Evolutionary conservation across 192 early-diverging fungal species (phyloP).

Genomic region (Coemansia aciculifera): DNA sequence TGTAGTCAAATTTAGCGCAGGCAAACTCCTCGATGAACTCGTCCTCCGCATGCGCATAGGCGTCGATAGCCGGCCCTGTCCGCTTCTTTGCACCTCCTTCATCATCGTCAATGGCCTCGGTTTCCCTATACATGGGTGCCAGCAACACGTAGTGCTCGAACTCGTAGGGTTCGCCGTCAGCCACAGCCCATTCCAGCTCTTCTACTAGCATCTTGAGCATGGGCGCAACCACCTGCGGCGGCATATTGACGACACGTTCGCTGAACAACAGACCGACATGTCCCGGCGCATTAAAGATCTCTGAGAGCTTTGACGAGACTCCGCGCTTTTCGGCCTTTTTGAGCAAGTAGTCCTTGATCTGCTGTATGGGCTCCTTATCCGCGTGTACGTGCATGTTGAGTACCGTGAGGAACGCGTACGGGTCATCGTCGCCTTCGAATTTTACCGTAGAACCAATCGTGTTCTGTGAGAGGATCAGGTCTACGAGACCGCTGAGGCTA

Average conservation of each 20-base stretch:
- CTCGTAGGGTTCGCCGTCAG: slow-evolving; percentile 69
- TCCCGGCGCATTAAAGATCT: slow-evolving; percentile 35
- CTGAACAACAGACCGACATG: slow-evolving; percentile 72
- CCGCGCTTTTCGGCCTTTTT: slow-evolving; percentile 56
- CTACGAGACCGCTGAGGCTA: slow-evolving; percentile 72
- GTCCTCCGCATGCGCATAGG: slow-evolving; percentile 91
- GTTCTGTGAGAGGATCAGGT: slow-evolving; percentile 75
- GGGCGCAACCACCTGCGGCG: slow-evolving; percentile 84
- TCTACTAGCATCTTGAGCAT: slow-evolving; percentile 89
- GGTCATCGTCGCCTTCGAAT: slow-evolving; percentile 75
- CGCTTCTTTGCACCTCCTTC: slow-evolving; percentile 60
- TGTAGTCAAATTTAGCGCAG: slow-evolving; percentile 75
- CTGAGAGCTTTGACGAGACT: slow-evolving; percentile 17
- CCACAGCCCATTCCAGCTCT: slow-evolving; percentile 74
- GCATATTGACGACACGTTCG: slow-evolving; percentile 96
- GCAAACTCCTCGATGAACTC: slow-evolving; percentile 84
- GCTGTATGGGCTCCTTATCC: slow-evolving; percentile 54
- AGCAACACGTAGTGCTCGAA: slow-evolving; percentile 83
- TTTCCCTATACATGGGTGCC: slow-evolving; percentile 79
- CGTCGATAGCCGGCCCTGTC: slow-evolving; percentile 10
- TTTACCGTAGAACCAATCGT: slow-evolving; percentile 88
- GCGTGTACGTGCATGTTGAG: slow-evolving; percentile 69
- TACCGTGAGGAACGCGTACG: slow-evolving; percentile 83
- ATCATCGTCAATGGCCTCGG: slow-evolving; percentile 55
- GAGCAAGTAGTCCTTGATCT: slow-evolving; percentile 65